Base-by-base conservation (phyloP, 1,284 basidiomycete species). In the Leccinum cinnamomeum region DNA sequence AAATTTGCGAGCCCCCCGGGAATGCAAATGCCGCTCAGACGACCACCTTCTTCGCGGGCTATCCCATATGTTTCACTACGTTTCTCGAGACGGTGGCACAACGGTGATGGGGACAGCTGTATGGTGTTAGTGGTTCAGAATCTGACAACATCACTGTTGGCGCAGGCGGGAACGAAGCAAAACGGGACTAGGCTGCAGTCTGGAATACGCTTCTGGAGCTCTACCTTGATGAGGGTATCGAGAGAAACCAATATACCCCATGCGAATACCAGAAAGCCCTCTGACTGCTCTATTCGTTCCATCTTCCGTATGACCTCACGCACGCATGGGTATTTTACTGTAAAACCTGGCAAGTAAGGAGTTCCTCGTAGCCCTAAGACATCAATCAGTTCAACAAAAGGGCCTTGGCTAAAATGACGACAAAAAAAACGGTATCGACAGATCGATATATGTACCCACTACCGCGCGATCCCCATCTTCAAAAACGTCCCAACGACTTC, bases 161-260 rank as follows among this genome's bases (percentile, higher is more conserved):
- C 14, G 60, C 67, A 41, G 64, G 65, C 57, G 72, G 77, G 16
- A 85, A 87, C 58, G 83, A 84, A 0, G 90, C 93, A 62, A 78
- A 78, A 67, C 75, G 76, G 14, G 94, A 97, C 72, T 94, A 97
- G 73, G 82, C 85, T 11, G 90, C 94, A 0, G 89, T 98, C 11
- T 98, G 97, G 96, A 98, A 97, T 76, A 98, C 97, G 1, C 79
- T 99, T 2, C 80, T 99, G 58, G 97, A 99, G 77, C 84, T 99
- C 16, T 98, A 98, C 74, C 85, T 99, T 53, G 39, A 68, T 12
- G 67, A 67, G 23, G 67, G 66, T 44, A 60, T 65, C 4, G 71
- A 72, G 18, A 65, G 64, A 41, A 59, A 64, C 37, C 63, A 63
- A 44, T 20, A 61, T 12, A 60, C 58, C 0, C 46, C 62, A 1